These are phyloP conservation scores for Castanopsis chinensis DNA, from an alignment of 306 rosid species.

Conservation along the genomic window DNA sequence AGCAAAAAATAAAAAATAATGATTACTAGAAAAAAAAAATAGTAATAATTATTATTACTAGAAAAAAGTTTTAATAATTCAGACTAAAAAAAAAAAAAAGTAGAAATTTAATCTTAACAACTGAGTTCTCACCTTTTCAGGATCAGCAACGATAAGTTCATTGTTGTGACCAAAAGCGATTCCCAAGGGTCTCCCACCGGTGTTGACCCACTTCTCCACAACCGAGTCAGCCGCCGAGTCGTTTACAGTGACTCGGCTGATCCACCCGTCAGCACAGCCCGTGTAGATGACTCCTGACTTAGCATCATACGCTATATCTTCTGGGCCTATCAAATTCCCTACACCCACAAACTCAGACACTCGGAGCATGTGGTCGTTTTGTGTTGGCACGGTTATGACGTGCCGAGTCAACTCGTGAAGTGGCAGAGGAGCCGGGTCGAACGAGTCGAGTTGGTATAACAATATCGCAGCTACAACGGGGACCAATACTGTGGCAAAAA, in stretches of 20 bases:
- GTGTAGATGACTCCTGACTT: constrained; percentile 50
- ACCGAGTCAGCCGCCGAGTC: constrained; percentile 25
- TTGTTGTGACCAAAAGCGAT: constrained; percentile 31
- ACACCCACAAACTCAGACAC: constrained; percentile 40
- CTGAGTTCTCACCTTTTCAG: constrained; percentile 30
- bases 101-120: not conserved
- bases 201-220: constrained; percentile 60
- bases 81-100: too few relatives aligned
- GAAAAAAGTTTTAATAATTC: too few relatives aligned
- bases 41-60: too few relatives aligned
- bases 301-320: constrained; percentile 52
- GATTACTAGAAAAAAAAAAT: too few relatives aligned
- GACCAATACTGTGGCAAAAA: not conserved
- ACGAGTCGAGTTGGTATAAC: constrained; percentile 40
- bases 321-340: constrained; percentile 39
- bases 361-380: constrained; percentile 26
- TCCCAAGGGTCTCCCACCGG: constrained; percentile 83
- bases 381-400: constrained; percentile 11
- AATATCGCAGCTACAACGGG: constrained; percentile 21
- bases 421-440: constrained; percentile 43
- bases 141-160: constrained; percentile 48
- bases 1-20: too few relatives aligned
- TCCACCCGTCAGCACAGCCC: constrained; percentile 72
- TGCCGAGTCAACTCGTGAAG: constrained; percentile 21
- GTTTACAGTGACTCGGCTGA: constrained; percentile 52